Percentiles rank a stretch among this genome's conserved stretches.
These are phyloP conservation scores for Henckelia pumila DNA, from an alignment of 257 asterid species.

Conservation along the genomic window DNA sequence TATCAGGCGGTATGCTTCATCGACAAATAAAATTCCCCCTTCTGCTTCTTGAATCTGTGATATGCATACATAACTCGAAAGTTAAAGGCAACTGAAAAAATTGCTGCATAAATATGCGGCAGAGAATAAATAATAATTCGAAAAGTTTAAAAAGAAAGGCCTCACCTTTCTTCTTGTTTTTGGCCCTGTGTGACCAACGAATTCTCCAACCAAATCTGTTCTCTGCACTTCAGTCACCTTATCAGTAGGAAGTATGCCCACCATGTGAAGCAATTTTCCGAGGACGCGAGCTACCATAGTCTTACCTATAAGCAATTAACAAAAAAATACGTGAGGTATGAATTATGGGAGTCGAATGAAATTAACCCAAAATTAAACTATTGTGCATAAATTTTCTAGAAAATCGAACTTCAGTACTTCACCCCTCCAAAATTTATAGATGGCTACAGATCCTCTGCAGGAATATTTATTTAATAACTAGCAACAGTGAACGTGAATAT, in stretches of 20 bases:
- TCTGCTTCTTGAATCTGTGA: constrained; percentile 80
- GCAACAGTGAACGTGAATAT: background rate
- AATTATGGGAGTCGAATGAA: background rate
- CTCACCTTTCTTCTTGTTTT: constrained; percentile 77
- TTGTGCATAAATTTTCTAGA: background rate
- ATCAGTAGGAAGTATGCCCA: constrained; percentile 77
- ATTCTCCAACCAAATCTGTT: constrained; percentile 87
- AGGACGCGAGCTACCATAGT: constrained; percentile 85
- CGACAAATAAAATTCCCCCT: constrained; percentile 92
- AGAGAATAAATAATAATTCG: background rate
- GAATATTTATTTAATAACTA: background rate
- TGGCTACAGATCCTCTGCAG: background rate
- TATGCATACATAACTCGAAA: background rate
- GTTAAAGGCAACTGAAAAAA: background rate
- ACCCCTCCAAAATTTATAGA: background rate
- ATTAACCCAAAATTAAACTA: background rate
- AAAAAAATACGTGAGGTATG: background rate
- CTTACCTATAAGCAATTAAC: constrained; percentile 51
- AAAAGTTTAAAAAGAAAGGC: background rate
- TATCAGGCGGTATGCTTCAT: constrained; percentile 89
- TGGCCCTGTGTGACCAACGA: constrained; percentile 82
- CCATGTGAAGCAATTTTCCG: constrained; percentile 80
- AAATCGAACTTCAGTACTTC: background rate
- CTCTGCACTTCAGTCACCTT: constrained; percentile 91
- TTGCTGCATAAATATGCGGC: background rate